Percentiles rank a stretch among this genome's conserved stretches.
Conservation (phyloP, 352 stramenopile species). For the Phytopythium cucurbitacearum region DNA sequence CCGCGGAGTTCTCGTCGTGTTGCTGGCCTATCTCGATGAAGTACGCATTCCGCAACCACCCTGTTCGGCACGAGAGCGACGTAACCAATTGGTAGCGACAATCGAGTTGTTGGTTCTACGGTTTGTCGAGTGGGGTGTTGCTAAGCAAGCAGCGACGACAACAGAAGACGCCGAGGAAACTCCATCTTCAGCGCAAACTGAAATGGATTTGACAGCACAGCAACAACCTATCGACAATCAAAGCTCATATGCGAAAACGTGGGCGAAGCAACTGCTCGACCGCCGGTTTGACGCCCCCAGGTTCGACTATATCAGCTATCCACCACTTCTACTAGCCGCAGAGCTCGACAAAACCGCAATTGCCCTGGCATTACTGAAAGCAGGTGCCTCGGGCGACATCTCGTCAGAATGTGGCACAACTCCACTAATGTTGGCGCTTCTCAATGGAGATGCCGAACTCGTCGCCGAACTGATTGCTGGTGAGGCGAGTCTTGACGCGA, state of each 20-base stretch:
- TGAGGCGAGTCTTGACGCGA: conserved; percentile 43
- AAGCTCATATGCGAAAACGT: conserved; percentile 8
- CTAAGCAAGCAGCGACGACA: conserved; percentile 11
- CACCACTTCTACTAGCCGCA: conserved; percentile 44
- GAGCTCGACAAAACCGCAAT: conserved; percentile 34
- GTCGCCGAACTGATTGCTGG: conserved; percentile 20
- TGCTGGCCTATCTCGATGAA: conserved; percentile 39
- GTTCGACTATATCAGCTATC: conserved; percentile 48
- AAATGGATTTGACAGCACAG: no score
- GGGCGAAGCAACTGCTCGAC: conserved; percentile 48
- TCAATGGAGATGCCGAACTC: conserved; percentile 38
- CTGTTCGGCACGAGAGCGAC: background rate
- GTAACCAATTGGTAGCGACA: conserved; percentile 9
- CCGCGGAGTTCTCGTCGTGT: conserved; percentile 29
- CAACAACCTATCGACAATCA: no score
- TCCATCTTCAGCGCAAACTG: background rate
- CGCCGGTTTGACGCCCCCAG: conserved; percentile 26
- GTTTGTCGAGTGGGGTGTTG: conserved; percentile 25
- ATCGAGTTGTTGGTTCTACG: conserved; percentile 20
- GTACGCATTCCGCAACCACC: conserved; percentile 12
- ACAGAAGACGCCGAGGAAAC: conserved; percentile 10
- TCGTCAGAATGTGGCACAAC: conserved; percentile 30
- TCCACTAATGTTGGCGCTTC: conserved; percentile 55
- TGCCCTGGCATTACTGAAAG: conserved; percentile 30
- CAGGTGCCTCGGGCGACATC: conserved; percentile 28